Evolutionary conservation across 371 early-diverging fungal genomes (phyloP).

Genomic region (Rhizopus arrhizus): DNA sequence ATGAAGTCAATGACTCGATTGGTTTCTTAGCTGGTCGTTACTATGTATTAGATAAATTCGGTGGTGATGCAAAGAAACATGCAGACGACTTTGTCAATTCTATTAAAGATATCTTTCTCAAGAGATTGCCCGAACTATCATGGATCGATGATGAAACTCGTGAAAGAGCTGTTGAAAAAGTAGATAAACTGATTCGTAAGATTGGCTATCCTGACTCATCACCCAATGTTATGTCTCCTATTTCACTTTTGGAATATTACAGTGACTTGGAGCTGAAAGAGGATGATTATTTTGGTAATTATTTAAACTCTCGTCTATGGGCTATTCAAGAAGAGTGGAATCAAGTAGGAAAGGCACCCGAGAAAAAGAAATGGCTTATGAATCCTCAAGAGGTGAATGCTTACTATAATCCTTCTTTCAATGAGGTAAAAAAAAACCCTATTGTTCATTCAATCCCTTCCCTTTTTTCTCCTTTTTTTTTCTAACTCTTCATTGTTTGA

Average conservation of each 20-base stretch:
- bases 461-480: constrained; percentile 50
- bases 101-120: constrained; percentile 49
- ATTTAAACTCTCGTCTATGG: constrained; percentile 37
- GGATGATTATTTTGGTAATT: constrained; percentile 54
- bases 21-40: constrained; percentile 60
- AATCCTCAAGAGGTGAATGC: constrained; percentile 65
- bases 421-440: constrained; percentile 33
- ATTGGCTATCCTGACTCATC: constrained; percentile 52
- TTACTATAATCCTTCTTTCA: constrained; percentile 57
- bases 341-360: constrained; percentile 42
- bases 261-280: constrained; percentile 29
- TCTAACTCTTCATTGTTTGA: constrained; percentile 34
- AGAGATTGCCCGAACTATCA: constrained; percentile 43
- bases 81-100: constrained; percentile 51
- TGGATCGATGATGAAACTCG: constrained; percentile 60
- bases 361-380: constrained; percentile 57
- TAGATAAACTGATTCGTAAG: constrained; percentile 42
- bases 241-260: constrained; percentile 52
- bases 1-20: constrained; percentile 35
- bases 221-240: constrained; percentile 52
- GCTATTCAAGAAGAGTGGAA: constrained; percentile 28
- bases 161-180: constrained; percentile 51
- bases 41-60: constrained; percentile 50
- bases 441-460: too few species aligned
- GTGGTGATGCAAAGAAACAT: constrained; percentile 38